Evolutionary conservation across 176 grass and related monocot species (phyloP).

Genomic region (Puya raimondii): DNA sequence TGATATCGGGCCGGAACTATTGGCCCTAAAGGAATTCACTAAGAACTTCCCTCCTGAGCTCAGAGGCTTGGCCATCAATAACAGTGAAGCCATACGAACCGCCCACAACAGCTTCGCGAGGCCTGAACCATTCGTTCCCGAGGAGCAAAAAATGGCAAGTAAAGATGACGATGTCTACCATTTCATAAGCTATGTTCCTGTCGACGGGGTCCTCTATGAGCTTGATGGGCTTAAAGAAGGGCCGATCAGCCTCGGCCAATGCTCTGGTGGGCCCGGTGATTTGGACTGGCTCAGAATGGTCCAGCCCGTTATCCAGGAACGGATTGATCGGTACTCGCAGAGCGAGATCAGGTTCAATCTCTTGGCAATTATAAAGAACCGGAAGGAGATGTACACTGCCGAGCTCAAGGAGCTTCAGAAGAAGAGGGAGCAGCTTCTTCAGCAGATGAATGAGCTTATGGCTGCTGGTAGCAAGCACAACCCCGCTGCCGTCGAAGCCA

Average conservation of each 20-base stretch:
- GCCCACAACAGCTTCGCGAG: slow-evolving; percentile 74
- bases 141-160: slow-evolving; percentile 60
- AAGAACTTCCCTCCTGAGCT: slow-evolving; percentile 85
- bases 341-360: slow-evolving; percentile 92
- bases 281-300: slow-evolving; percentile 65
- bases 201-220: slow-evolving; percentile 75
- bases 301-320: slow-evolving; percentile 63
- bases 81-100: slow-evolving; percentile 64
- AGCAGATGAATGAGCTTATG: slow-evolving; percentile 39
- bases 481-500: slow-evolving; percentile 20
- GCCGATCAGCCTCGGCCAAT: slow-evolving; percentile 69
- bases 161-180: slow-evolving; percentile 92
- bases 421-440: slow-evolving; percentile 49
- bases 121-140: slow-evolving; percentile 68
- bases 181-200: slow-evolving; percentile 47
- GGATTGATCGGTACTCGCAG: slow-evolving; percentile 51
- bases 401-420: slow-evolving; percentile 90
- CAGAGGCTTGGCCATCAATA: slow-evolving; percentile 84
- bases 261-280: slow-evolving; percentile 44
- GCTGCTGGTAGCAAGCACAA: slow-evolving; percentile 12
- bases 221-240: slow-evolving; percentile 94
- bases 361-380: slow-evolving; percentile 85
- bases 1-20: slow-evolving; percentile 61
- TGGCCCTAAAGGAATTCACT: slow-evolving; percentile 75
- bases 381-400: slow-evolving; percentile 62